Evolutionary conservation across 345 rosid genomes (phyloP).

Genomic region (Arabis alpina): DNA sequence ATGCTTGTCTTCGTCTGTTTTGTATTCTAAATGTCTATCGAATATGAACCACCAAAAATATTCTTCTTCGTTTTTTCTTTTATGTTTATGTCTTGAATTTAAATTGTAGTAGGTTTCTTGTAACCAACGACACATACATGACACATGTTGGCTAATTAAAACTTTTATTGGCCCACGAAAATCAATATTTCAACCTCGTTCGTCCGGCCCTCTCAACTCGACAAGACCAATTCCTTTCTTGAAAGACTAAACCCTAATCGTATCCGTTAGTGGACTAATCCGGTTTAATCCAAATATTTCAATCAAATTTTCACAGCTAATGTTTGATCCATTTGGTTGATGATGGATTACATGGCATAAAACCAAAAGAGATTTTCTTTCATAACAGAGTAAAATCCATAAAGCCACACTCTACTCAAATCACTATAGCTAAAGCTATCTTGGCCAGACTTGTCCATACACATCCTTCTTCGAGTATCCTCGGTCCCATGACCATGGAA

Average conservation of each 20-base stretch:
- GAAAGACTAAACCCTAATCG: neutral
- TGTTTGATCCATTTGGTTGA: neutral
- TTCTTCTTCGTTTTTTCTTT: neutral
- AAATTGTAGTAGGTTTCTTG: conserved; percentile 37
- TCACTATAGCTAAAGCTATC: conserved; percentile 29
- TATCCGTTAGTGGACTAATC: neutral
- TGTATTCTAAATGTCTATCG: conserved; percentile 38
- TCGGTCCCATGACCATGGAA: conserved; percentile 97
- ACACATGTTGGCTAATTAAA: no score
- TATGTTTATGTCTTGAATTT: conserved; percentile 14
- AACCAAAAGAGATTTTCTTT: neutral
- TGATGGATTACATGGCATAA: neutral
- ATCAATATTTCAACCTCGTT: conserved; percentile 24
- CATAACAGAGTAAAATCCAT: neutral
- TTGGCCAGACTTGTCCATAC: conserved; percentile 85
- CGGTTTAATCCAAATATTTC: neutral
- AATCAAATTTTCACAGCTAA: neutral
- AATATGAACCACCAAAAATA: conserved; percentile 34
- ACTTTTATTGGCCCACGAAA: neutral
- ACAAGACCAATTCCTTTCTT: neutral
- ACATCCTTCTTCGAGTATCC: conserved; percentile 74
- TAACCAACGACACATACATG: conserved; percentile 36
- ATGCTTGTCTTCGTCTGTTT: conserved; percentile 42
- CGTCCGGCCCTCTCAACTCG: neutral
- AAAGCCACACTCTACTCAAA: conserved; percentile 2